These are phyloP conservation scores for Microcyclospora pomicola DNA, from an alignment of 2,329 filamentous ascomycete genomes.

Conservation along the genomic window DNA sequence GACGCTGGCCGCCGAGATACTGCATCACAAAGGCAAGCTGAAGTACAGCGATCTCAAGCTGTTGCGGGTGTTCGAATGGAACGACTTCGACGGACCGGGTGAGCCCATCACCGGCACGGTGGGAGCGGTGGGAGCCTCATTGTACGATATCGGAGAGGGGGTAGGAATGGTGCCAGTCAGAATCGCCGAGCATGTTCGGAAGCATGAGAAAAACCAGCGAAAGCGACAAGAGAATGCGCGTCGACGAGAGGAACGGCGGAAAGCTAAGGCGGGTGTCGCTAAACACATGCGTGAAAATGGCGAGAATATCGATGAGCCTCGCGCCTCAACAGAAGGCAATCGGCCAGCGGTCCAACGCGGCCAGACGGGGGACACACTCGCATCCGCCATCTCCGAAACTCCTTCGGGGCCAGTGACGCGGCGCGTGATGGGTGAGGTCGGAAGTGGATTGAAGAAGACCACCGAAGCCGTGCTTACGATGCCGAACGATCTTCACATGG, in stretches of 20 bases:
- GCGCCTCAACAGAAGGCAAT: background rate
- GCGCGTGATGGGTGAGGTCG: constrained; percentile 44
- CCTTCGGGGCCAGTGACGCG: constrained; percentile 15
- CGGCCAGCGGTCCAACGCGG: constrained; percentile 9
- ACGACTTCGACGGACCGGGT: constrained; percentile 62
- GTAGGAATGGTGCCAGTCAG: constrained; percentile 50
- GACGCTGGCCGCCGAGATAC: constrained; percentile 49
- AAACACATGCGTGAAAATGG: background rate
- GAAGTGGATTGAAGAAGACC: constrained; percentile 56
- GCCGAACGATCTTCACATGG: constrained; percentile 73
- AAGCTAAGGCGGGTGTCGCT: constrained; percentile 6
- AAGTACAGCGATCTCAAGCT: constrained; percentile 51
- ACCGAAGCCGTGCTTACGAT: constrained; percentile 62
- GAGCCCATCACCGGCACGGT: constrained; percentile 56
- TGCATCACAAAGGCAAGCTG: constrained; percentile 47
- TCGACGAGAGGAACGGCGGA: constrained; percentile 15
- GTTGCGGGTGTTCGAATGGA: constrained; percentile 57
- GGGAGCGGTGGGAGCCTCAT: constrained; percentile 45
- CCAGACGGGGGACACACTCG: constrained; percentile 13
- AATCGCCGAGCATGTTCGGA: constrained; percentile 44
- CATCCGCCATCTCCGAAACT: constrained; percentile 16
- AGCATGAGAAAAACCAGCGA: constrained; percentile 38
- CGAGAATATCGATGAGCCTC: background rate
- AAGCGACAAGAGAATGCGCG: constrained; percentile 29
- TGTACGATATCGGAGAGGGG: constrained; percentile 47